A percentile compares a stretch with the other conserved stretches of the same genome.
Conservation (phyloP, 2,329 filamentous ascomycete genomes). For the Triangularia verruculosa region DNA sequence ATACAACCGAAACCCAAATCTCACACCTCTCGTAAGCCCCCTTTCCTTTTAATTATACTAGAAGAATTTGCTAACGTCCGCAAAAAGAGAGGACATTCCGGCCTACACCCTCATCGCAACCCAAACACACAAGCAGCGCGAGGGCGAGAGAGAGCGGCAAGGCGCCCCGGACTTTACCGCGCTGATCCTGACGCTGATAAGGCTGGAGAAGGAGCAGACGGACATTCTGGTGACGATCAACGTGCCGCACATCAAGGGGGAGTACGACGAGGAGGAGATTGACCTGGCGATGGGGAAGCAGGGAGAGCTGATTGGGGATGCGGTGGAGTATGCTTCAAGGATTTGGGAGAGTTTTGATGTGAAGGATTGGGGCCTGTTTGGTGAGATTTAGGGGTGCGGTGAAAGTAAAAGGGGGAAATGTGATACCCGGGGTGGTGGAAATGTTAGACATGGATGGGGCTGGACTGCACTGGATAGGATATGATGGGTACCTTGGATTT, state of each 20-base stretch:
- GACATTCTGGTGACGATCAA: constrained; percentile 86
- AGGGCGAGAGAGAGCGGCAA: constrained; percentile 32
- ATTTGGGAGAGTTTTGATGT: constrained; percentile 75
- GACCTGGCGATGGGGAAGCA: constrained; percentile 63
- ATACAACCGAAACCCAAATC: constrained; percentile 56
- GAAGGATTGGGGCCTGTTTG: constrained; percentile 76
- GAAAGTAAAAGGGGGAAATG: not conserved
- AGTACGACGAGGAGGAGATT: constrained; percentile 71
- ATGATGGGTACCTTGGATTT: not conserved
- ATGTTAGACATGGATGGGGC: not conserved
- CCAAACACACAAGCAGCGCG: constrained; percentile 44
- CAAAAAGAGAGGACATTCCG: constrained; percentile 49
- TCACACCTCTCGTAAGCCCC: not conserved
- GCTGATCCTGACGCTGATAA: constrained; percentile 72
- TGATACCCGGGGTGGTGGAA: not conserved
- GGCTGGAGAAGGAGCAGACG: constrained; percentile 70
- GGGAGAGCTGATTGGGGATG: constrained; percentile 65
- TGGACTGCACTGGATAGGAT: not conserved
- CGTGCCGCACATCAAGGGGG: constrained; percentile 75
- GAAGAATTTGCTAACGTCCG: too few relatives aligned
- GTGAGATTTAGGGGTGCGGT: constrained; percentile 33
- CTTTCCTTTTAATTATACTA: too few relatives aligned
- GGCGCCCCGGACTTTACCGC: constrained; percentile 63
- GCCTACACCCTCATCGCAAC: constrained; percentile 70
- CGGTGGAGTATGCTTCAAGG: constrained; percentile 62